Base-by-base conservation (phyloP, 768 basidiomycete genomes). In the Mycena vulgaris region DNA sequence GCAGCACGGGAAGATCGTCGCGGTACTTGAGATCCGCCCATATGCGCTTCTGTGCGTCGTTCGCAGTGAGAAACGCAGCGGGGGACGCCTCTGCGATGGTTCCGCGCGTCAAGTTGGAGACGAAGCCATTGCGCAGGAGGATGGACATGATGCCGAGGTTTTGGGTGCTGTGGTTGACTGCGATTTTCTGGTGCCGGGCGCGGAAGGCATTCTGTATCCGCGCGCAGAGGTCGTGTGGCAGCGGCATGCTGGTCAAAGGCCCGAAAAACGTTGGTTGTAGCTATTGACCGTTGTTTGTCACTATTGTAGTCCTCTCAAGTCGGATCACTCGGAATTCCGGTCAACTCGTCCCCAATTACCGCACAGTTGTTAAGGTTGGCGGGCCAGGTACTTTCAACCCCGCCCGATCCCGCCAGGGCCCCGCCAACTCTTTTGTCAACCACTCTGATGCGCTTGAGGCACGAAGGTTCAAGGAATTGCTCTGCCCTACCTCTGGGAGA, bases 11-110 rank as follows among this genome's bases (percentile, higher is more conserved):
- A 33, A 89, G 85, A 79, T 98, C 95, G 74, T 95, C 91, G 57
- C 97, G 89, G 83, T 97, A 97, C 83, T 99, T 99, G 73, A 98
- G 90, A 58, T 92, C 90, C 2, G 95, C 95, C 96, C 97, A 98
- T 81, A 99, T 94, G 40, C 96, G 90, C 35, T 88, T 87, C 65
- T 95, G 87, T 1, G 90, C 86, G 33, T 92, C 89, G 69, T 86
- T 83, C 14, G 87, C 91, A 2, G 76, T 71, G 64, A 83, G 75
- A 78, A 96, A 98, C 16, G 84, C 84, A 5, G 76, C 70, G 0
- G 96, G 96, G 21, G 88, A 88, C 2, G 96, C 90, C 0, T 84
- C 82, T 9, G 85, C 81, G 67, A 89, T 80, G 35, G 94, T 93
- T 4, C 96, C 96, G 31, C 95, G 91, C 3, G 95, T 93, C 68